A percentile compares a stretch with the other conserved stretches of the same genome.
phyloP scores from a whole-genome alignment of 1,284 basidiomycete species.

The Bondarzewia mesenterica region DNA sequence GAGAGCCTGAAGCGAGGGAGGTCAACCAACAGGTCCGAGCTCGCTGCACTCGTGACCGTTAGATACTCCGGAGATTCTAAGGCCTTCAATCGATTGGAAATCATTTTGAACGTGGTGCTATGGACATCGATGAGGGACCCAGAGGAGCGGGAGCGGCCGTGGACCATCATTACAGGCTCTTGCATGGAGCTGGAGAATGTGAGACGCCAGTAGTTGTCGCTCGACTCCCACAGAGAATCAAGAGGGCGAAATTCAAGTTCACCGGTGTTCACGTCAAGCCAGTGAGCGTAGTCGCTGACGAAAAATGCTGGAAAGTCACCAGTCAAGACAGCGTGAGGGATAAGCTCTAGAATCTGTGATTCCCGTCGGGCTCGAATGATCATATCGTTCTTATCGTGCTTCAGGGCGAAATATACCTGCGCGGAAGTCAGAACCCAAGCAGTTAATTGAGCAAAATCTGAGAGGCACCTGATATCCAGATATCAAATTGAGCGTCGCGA shows the following conservation, averaged over 20 bases:
- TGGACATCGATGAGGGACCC: slow-evolving; percentile 21
- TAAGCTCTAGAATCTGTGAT: background rate
- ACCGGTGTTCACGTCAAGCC: background rate
- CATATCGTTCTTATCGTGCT: background rate
- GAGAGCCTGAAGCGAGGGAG: slow-evolving; percentile 29
- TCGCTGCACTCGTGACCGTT: background rate
- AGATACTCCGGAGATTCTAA: slow-evolving; percentile 23
- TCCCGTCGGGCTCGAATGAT: background rate
- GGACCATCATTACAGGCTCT: background rate
- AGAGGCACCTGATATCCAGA: background rate
- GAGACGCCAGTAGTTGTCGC: background rate
- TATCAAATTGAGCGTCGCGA: slow-evolving; percentile 4
- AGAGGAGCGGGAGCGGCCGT: too few relatives aligned
- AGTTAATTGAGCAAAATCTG: background rate
- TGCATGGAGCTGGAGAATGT: background rate
- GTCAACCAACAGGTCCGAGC: slow-evolving; percentile 5
- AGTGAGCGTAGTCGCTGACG: background rate
- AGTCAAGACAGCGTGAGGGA: background rate
- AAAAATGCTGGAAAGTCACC: background rate
- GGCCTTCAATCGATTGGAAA: slow-evolving; percentile 20
- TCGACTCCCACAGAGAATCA: background rate
- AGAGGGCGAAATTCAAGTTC: background rate
- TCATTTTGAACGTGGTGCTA: slow-evolving; percentile 24
- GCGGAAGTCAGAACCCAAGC: background rate
- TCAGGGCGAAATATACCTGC: background rate